Evolutionary conservation across 257 asterid genomes (phyloP).

Genomic region (Prunella vulgaris): DNA sequence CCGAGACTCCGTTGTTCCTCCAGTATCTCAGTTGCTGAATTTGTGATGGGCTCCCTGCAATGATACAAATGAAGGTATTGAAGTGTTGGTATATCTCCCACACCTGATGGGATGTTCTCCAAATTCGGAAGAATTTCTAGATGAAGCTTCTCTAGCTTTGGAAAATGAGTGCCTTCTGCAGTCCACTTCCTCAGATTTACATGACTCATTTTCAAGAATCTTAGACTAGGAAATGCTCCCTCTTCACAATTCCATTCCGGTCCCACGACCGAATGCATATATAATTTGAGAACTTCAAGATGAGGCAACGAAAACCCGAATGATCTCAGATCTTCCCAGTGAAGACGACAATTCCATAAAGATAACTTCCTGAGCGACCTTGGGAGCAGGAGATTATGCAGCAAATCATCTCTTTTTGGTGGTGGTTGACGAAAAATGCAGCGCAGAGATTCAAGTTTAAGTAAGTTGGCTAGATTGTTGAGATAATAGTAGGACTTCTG

Average conservation of each 20-base stretch:
- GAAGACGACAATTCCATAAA: background rate
- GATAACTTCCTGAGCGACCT: constrained; percentile 10
- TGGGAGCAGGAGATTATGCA: background rate
- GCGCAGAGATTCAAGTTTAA: background rate
- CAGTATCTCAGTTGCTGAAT: too few relatives aligned
- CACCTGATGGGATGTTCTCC: too few relatives aligned
- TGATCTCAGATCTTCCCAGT: constrained; percentile 2
- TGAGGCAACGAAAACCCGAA: background rate
- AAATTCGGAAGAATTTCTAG: background rate
- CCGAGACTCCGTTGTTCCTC: too few relatives aligned
- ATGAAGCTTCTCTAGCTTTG: background rate
- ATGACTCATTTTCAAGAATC: background rate
- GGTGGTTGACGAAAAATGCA: background rate
- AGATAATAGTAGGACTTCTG: background rate
- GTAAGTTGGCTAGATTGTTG: background rate
- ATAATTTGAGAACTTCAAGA: constrained; percentile 7
- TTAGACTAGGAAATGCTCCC: constrained; percentile 15
- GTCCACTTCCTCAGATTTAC: background rate
- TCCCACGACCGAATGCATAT: background rate
- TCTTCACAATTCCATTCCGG: constrained; percentile 2
- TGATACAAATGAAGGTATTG: too few relatives aligned
- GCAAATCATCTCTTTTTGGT: background rate
- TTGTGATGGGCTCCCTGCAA: too few relatives aligned
- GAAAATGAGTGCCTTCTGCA: background rate
- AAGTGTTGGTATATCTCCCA: too few relatives aligned